These are phyloP conservation scores for Neonectria coccinea DNA, from an alignment of 2,329 filamentous ascomycete species.

Conservation along the genomic window DNA sequence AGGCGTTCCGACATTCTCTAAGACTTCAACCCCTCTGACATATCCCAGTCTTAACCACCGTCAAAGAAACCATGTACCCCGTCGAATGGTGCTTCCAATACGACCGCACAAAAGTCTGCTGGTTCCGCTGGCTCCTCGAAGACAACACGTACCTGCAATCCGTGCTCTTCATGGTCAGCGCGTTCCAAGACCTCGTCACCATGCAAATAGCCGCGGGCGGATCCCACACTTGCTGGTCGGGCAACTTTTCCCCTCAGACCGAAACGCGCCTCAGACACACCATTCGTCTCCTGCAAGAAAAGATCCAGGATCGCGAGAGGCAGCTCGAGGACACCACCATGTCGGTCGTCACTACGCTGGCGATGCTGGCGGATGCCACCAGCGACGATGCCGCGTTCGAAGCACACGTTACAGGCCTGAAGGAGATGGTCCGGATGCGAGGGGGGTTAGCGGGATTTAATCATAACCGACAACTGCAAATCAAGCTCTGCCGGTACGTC, in stretches of 20 bases:
- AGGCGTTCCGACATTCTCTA: background rate
- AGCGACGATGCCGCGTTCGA: slow-evolving; percentile 35
- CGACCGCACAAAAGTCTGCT: slow-evolving; percentile 39
- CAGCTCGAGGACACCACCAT: slow-evolving; percentile 38
- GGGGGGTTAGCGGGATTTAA: slow-evolving; percentile 43
- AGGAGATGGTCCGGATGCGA: slow-evolving; percentile 42
- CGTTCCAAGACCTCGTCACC: slow-evolving; percentile 34
- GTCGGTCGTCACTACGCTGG: slow-evolving; percentile 37
- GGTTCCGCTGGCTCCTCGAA: slow-evolving; percentile 47
- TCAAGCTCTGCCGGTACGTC: slow-evolving; percentile 47
- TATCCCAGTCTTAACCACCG: slow-evolving; percentile 40
- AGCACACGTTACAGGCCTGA: slow-evolving; percentile 39
- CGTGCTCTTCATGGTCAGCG: slow-evolving; percentile 42
- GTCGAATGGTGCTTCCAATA: slow-evolving; percentile 45
- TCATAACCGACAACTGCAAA: slow-evolving; percentile 43
- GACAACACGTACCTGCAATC: slow-evolving; percentile 44
- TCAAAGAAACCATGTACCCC: slow-evolving; percentile 47
- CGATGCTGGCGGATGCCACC: slow-evolving; percentile 40
- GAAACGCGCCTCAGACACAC: slow-evolving; percentile 29
- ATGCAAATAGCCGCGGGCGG: slow-evolving; percentile 1
- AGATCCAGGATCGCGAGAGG: slow-evolving; percentile 26
- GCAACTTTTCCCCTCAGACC: slow-evolving; percentile 32
- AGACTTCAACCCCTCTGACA: background rate
- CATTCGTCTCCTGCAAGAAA: slow-evolving; percentile 35
- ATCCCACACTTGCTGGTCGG: background rate